phyloP scores from a whole-genome alignment of 352 stramenopile species.

The Pythium biforme region DNA sequence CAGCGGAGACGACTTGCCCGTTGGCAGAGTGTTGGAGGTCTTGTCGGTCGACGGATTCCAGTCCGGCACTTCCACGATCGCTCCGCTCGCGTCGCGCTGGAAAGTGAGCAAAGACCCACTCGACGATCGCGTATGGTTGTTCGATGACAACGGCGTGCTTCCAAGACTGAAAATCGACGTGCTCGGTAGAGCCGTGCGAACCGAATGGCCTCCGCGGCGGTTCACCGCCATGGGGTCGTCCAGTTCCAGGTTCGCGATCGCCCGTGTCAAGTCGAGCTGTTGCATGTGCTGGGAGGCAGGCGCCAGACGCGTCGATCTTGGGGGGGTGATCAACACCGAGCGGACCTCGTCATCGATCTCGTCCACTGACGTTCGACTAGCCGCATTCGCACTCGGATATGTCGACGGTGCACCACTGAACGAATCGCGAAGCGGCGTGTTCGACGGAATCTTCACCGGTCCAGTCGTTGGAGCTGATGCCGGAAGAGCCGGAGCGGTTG shows the following conservation, averaged over 20 bases:
- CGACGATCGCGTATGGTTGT: slow-evolving; percentile 21
- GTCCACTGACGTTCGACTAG: slow-evolving; percentile 20
- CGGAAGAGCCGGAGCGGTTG: background rate
- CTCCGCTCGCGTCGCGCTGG: slow-evolving; percentile 22
- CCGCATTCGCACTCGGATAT: background rate
- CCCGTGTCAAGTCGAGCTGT: slow-evolving; percentile 68
- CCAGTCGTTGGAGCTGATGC: slow-evolving; percentile 4
- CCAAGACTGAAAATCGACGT: slow-evolving; percentile 75
- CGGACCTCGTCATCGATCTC: slow-evolving; percentile 17
- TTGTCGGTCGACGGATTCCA: slow-evolving; percentile 11
- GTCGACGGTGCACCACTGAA: slow-evolving; percentile 19
- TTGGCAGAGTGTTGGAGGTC: slow-evolving; percentile 23
- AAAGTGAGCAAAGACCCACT: slow-evolving; percentile 24
- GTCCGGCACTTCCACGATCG: slow-evolving; percentile 22
- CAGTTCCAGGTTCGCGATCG: slow-evolving; percentile 81
- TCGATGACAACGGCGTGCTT: slow-evolving; percentile 28
- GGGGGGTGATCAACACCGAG: slow-evolving; percentile 13
- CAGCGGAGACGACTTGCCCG: slow-evolving; percentile 23
- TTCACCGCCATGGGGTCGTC: slow-evolving; percentile 82
- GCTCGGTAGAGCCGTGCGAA: slow-evolving; percentile 43
- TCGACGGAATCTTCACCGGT: slow-evolving; percentile 18
- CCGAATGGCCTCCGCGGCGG: slow-evolving; percentile 48
- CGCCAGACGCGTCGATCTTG: slow-evolving; percentile 36
- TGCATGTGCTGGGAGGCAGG: slow-evolving; percentile 74
- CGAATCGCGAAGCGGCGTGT: slow-evolving; percentile 18